Percentiles rank a stretch among this genome's conserved stretches.
These are phyloP conservation scores for Exophiala bonariae DNA, from an alignment of 2,329 filamentous ascomycete species.

Conservation along the genomic window DNA sequence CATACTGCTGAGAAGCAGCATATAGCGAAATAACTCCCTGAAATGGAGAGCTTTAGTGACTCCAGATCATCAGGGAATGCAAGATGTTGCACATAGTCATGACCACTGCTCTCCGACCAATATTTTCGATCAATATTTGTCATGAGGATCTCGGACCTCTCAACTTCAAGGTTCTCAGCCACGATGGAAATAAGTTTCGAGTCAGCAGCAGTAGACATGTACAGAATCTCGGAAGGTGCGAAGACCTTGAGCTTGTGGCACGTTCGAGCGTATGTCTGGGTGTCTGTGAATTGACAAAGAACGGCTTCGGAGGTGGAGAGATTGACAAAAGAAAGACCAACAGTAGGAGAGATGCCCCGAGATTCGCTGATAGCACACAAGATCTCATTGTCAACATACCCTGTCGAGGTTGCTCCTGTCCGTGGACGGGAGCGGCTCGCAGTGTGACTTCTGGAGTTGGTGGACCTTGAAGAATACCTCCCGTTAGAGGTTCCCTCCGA, in stretches of 20 bases:
- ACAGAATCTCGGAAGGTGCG: slow-evolving; percentile 75
- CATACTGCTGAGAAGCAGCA: slow-evolving; percentile 83
- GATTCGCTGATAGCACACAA: slow-evolving; percentile 89
- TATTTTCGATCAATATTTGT: slow-evolving; percentile 71
- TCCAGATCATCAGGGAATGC: slow-evolving; percentile 79
- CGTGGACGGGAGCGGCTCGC: slow-evolving; percentile 39
- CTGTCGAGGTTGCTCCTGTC: slow-evolving; percentile 58
- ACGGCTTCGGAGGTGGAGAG: slow-evolving; percentile 80
- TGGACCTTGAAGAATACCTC: background rate
- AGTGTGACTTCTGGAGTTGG: slow-evolving; percentile 10
- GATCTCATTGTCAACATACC: slow-evolving; percentile 64
- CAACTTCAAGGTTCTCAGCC: slow-evolving; percentile 64
- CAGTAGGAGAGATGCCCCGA: slow-evolving; percentile 78
- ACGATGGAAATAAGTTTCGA: slow-evolving; percentile 75
- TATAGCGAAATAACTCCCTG: slow-evolving; percentile 82
- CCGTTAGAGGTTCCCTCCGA: background rate
- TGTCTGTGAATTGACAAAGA: slow-evolving; percentile 89
- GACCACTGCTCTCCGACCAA: slow-evolving; percentile 77
- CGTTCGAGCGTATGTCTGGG: slow-evolving; percentile 85
- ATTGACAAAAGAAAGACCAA: slow-evolving; percentile 86
- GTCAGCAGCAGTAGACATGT: slow-evolving; percentile 71
- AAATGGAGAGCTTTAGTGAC: slow-evolving; percentile 73
- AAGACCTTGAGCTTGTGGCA: slow-evolving; percentile 83
- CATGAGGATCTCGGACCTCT: slow-evolving; percentile 48
- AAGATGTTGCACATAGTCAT: slow-evolving; percentile 76